Base-by-base conservation (phyloP, 2,329 filamentous ascomycete species). In the Neodidymelliopsis sp. region DNA sequence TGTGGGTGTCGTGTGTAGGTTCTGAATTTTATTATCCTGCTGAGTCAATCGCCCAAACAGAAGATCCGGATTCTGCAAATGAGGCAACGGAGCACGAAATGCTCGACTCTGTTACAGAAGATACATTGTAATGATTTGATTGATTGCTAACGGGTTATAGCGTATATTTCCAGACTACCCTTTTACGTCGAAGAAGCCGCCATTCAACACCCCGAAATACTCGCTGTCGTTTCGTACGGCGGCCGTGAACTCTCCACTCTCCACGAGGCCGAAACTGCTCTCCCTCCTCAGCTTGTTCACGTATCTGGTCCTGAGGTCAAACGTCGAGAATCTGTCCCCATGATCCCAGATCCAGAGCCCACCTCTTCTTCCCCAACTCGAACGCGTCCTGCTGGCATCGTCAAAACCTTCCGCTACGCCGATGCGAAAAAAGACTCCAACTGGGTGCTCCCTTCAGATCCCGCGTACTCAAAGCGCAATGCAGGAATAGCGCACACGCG, bases 401-500 rank as follows among this genome's bases (percentile, higher is more conserved):
- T 66, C 24, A 71, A 64, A 15, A 56, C 41, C 0, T 66, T 60
- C 42, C 59, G 57, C 20, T 72, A 72, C 42, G 38, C 54, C 1
- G 60, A 62, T 4, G 64, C 64, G 3, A 53, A 50, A 10, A 54
- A 30, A 20, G 65, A 70, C 1, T 54, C 57, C 1, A 47, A 46
- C 15, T 72, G 69, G 69, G 34, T 62, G 2, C 51, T 72, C 2
- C 68, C 69, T 6, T 51, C 57, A 6, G 62, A 69, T 18, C 50
- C 57, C 18, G 50, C 59, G 11, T 73, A 72, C 69, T 72, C 81
- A 48, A 77, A 80, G 49, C 69, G 77, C 4, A 73, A 79, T 0
- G 86, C 85, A 23, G 77, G 80, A 0, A 75, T 90, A 0, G 79
- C 85, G 0, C 88, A 91, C 64, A 88, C 87, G 0, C 80, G 88